These are phyloP conservation scores for Pseudonitzschia delicatissima DNA, from an alignment of 108 stramenopile species.

Conservation along the genomic window DNA sequence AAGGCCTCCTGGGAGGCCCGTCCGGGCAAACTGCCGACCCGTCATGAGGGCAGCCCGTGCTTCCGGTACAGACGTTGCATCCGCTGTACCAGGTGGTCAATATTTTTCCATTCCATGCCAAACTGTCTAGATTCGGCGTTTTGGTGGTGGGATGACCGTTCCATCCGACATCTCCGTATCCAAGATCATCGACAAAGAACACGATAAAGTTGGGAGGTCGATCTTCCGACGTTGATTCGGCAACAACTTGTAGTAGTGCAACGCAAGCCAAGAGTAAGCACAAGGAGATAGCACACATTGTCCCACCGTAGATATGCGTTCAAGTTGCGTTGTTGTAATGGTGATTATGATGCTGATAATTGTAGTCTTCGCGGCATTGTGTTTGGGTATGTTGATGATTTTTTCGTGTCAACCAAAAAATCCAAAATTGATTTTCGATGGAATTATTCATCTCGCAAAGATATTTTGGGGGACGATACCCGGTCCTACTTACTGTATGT, in stretches of 20 bases:
- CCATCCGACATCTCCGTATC: slow-evolving; percentile 55
- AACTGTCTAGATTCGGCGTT: slow-evolving; percentile 45
- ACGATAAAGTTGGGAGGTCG: slow-evolving; percentile 47
- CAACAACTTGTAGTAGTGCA: too few species aligned
- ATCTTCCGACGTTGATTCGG: slow-evolving; percentile 3
- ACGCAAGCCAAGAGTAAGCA: neutral
- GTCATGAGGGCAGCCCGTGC: slow-evolving; percentile 53
- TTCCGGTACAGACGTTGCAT: slow-evolving; percentile 47
- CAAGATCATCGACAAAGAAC: slow-evolving; percentile 58
- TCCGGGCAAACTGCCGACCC: slow-evolving; percentile 46
- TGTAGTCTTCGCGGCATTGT: too few species aligned
- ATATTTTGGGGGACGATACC: too few species aligned
- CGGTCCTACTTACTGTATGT: too few species aligned
- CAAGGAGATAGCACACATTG: neutral
- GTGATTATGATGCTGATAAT: too few species aligned
- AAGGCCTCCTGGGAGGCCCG: slow-evolving; percentile 52
- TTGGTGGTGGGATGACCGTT: slow-evolving; percentile 33
- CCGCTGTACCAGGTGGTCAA: slow-evolving; percentile 53
- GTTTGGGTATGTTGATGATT: too few species aligned
- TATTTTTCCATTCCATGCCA: slow-evolving; percentile 44
- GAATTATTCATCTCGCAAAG: too few species aligned
- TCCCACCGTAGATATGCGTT: too few species aligned
- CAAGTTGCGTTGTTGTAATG: too few species aligned
- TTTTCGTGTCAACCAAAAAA: too few species aligned
- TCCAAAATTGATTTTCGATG: too few species aligned